Base-by-base conservation (phyloP, 306 rosid species). In the Citrullus colocynthis region DNA sequence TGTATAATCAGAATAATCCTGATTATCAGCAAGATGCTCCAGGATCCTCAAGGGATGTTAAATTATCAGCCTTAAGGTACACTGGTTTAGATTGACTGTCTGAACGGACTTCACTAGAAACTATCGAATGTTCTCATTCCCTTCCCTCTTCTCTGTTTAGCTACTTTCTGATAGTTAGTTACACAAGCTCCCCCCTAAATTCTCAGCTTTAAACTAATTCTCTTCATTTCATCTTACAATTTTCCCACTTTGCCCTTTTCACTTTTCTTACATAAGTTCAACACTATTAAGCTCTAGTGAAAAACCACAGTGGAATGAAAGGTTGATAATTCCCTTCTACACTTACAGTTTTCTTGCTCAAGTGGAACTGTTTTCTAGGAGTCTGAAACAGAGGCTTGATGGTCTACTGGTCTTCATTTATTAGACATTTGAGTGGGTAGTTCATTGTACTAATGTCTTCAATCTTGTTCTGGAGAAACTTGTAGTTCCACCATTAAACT, bases 51-150 rank as follows among this genome's bases (percentile, higher is more conserved):
- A 82, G 79, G 0, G 92, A 88, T 75, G 78, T 93, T 9, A 97
- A 90, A 84, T 89, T 85, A 3, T 21, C 17, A 88, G 80, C 97
- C 59, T 84, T 96, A 45, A 96, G 91, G 99, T 96, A 74, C 82
- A 74, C 79, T 30, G 48, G 18, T 21, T 37, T 65, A 36, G 7
- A 18, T 65, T 65, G 24, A 51, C 2, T 4, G 73, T 16, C 24
- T 65, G 28, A 65, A 34, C 20, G 9, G 37, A 59, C 64, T 59
- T 28, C 4, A 61, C 39, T 61, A 30, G 39, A 61, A 30, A 61
- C 66, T 61, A 61, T 61, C 6, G 18, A 59, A 5, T 59, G 36
- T 24, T 11, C 64, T 59, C 16, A 28, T 59, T 24, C 64, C 14
- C 64, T 24, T 58, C 64, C 36, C 64, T 24, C 17, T 13, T 17